A percentile compares a stretch with the other conserved stretches of the same genome.
phyloP scores from a whole-genome alignment of 192 early-diverging fungal genomes.

The Backusella westeae region DNA sequence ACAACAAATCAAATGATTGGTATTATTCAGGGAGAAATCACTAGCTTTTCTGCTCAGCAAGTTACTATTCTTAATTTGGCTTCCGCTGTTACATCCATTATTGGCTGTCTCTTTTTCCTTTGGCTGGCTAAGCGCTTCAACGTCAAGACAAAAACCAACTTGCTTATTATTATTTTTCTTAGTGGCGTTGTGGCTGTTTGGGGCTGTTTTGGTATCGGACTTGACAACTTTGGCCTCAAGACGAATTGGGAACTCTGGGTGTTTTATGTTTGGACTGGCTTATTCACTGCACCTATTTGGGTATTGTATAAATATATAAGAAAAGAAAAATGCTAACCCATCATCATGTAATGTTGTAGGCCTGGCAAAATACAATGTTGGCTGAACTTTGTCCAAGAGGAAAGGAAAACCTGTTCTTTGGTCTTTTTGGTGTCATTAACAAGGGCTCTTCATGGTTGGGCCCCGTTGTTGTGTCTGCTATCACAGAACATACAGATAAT shows the following conservation, averaged over 20 bases:
- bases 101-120: conserved; percentile 56
- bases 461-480: conserved; percentile 66
- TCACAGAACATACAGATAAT: conserved; percentile 51
- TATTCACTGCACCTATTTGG: conserved; percentile 59
- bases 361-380: conserved; percentile 60
- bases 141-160: conserved; percentile 46
- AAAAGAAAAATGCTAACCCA: background rate
- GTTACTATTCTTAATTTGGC: conserved; percentile 57
- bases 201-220: conserved; percentile 59
- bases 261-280: conserved; percentile 55
- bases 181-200: conserved; percentile 59
- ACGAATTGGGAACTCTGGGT: conserved; percentile 57
- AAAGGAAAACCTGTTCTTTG: conserved; percentile 69
- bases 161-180: conserved; percentile 49
- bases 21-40: conserved; percentile 61
- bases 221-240: conserved; percentile 49
- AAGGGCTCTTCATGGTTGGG: conserved; percentile 74
- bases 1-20: conserved; percentile 53
- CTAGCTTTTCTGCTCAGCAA: conserved; percentile 43
- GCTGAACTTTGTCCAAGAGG: conserved; percentile 64
- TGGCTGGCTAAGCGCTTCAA: conserved; percentile 50
- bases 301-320: background rate
- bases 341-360: background rate
- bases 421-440: conserved; percentile 68
- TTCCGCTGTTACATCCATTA: conserved; percentile 47